Evolutionary conservation across 2,329 filamentous ascomycete genomes (phyloP).

Genomic region (Epichloe amarillans): DNA sequence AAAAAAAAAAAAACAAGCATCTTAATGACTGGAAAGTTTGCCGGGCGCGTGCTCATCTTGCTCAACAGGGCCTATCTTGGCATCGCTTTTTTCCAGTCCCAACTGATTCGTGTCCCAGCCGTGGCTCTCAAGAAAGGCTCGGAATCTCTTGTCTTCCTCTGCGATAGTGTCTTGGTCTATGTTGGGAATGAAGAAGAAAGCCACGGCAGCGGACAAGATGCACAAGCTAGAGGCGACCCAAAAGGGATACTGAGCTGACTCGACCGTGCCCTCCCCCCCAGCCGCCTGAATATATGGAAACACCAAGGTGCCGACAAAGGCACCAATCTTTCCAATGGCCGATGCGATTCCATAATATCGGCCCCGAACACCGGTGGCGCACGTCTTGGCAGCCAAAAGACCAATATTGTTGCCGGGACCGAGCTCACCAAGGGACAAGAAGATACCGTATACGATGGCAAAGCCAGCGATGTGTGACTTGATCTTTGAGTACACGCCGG

Average conservation of each 20-base stretch:
- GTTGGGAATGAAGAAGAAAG: constrained; percentile 55
- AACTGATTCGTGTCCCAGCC: constrained; percentile 60
- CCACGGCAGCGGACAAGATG: constrained; percentile 50
- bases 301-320: constrained; percentile 76
- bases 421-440: constrained; percentile 32
- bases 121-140: constrained; percentile 55
- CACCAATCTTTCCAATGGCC: constrained; percentile 62
- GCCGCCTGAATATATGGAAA: constrained; percentile 41
- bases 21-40: background rate
- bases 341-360: constrained; percentile 60
- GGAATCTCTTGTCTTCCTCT: constrained; percentile 62
- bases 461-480: constrained; percentile 33
- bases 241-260: constrained; percentile 73
- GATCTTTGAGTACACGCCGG: constrained; percentile 61
- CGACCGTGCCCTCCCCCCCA: constrained; percentile 36
- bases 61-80: background rate
- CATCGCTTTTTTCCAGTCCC: constrained; percentile 17
- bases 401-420: constrained; percentile 90
- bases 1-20: background rate
- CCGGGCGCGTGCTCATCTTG: background rate
- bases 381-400: constrained; percentile 74
- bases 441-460: constrained; percentile 24
- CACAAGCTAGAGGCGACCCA: constrained; percentile 71
- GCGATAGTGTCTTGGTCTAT: constrained; percentile 80
- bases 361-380: constrained; percentile 72